Percentiles rank a stretch among this genome's conserved stretches.
phyloP scores from a whole-genome alignment of 2,329 filamentous ascomycete species.

The Colletotrichum camelliae region DNA sequence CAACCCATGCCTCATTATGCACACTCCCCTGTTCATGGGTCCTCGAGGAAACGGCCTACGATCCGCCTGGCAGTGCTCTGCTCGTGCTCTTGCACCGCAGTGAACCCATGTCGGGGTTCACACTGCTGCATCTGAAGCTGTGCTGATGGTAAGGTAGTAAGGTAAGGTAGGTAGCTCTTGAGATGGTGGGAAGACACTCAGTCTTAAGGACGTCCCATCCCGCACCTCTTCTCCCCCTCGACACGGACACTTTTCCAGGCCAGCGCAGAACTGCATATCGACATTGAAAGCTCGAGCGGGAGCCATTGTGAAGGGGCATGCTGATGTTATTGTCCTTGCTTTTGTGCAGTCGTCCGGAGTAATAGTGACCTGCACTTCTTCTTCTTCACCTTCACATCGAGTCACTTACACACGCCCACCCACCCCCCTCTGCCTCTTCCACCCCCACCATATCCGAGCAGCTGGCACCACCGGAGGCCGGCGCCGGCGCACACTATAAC shows the following conservation, averaged over 20 bases:
- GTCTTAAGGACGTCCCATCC: constrained; percentile 1
- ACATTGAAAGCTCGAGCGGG: not conserved
- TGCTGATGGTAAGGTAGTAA: not conserved
- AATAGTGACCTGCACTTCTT: not conserved
- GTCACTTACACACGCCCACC: not conserved
- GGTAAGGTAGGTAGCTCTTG: not conserved
- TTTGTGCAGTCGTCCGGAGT: constrained; percentile 9
- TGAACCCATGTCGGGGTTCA: not conserved
- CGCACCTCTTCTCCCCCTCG: not conserved
- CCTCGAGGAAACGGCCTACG: not conserved
- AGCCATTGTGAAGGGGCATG: not conserved
- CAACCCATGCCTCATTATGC: not conserved
- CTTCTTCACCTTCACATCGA: not conserved
- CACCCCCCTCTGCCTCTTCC: not conserved
- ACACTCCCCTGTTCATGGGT: not conserved
- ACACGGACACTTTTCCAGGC: not conserved
- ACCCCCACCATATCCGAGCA: not conserved
- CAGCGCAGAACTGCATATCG: not conserved
- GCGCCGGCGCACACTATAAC: constrained; percentile 1
- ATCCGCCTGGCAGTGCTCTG: not conserved
- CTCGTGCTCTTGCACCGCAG: not conserved
- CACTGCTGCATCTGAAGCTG: not conserved
- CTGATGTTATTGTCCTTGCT: not conserved
- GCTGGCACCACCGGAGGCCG: constrained; percentile 1
- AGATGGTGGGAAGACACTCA: not conserved